Conservation (phyloP, 176 grass and related monocot species). For the Poa annua region DNA sequence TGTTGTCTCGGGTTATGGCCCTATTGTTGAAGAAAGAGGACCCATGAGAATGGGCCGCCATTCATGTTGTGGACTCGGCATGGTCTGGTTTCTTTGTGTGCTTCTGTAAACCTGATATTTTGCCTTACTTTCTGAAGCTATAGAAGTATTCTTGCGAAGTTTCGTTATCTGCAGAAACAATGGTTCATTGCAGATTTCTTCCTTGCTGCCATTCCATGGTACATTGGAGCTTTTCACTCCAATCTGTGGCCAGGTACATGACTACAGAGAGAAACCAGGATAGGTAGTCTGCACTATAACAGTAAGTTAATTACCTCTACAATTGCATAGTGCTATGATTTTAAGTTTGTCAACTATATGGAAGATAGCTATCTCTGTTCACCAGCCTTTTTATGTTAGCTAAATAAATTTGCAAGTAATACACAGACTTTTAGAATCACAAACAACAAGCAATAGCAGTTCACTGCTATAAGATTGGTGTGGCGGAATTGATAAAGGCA, state of each 20-base stretch:
- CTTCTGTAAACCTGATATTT: conserved; percentile 14
- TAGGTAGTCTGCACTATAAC: too few species aligned
- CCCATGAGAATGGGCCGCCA: conserved; percentile 64
- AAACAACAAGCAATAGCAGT: too few species aligned
- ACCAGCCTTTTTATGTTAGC: too few species aligned
- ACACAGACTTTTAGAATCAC: too few species aligned
- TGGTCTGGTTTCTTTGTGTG: conserved; percentile 85
- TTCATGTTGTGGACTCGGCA: conserved; percentile 77
- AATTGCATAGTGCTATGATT: too few species aligned
- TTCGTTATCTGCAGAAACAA: conserved; percentile 17
- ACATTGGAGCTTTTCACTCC: conserved; percentile 79
- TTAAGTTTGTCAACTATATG: too few species aligned
- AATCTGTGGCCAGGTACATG: conserved; percentile 73
- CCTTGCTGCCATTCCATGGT: conserved; percentile 43
- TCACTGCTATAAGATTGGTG: too few species aligned
- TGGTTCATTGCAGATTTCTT: conserved; percentile 87
- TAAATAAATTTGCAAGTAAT: too few species aligned
- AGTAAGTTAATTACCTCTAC: too few species aligned
- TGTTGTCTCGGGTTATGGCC: conserved; percentile 54
- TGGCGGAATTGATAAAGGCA: too few species aligned
- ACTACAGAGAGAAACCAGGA: conserved; percentile 85
- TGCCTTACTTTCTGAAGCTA: not conserved
- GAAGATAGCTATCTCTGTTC: too few species aligned
- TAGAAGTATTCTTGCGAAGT: conserved; percentile 28
- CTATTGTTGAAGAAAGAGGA: conserved; percentile 69